Conservation (phyloP, 441 rosid genomes). For the Gossypium schwendimanii region DNA sequence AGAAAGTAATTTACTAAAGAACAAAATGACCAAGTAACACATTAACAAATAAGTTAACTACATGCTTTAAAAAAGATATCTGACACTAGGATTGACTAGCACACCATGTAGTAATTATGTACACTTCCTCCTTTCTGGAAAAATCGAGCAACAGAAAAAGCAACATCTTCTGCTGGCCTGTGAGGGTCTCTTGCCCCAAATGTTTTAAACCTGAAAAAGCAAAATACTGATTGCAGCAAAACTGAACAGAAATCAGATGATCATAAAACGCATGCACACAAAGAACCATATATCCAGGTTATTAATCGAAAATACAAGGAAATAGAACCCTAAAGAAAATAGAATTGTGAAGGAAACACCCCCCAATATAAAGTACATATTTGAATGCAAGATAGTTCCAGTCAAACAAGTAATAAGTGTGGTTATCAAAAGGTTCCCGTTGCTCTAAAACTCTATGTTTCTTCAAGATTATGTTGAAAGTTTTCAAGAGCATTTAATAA, state of each 20-base stretch:
- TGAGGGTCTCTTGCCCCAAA: slow-evolving; percentile 89
- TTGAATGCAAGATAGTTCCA: background rate
- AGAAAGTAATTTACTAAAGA: background rate
- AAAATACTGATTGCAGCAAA: background rate
- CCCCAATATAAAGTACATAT: background rate
- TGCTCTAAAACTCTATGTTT: background rate
- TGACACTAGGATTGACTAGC: slow-evolving; percentile 9
- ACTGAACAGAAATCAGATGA: background rate
- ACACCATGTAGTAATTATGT: slow-evolving; percentile 91
- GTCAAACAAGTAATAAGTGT: background rate
- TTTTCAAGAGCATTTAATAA: too few relatives aligned
- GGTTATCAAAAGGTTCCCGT: background rate
- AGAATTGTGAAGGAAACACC: background rate
- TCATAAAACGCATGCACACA: background rate
- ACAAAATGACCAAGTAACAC: background rate
- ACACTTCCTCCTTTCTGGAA: slow-evolving; percentile 84
- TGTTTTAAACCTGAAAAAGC: slow-evolving; percentile 65
- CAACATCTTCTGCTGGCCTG: slow-evolving; percentile 85
- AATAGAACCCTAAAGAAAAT: background rate
- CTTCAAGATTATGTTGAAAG: background rate
- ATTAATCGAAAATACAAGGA: background rate
- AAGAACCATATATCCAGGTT: background rate
- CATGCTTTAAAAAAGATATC: background rate
- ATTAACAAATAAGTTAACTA: background rate
- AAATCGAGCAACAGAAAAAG: slow-evolving; percentile 87